Evolutionary conservation across 768 basidiomycete species (phyloP), one percentile per base, ranked within the genome.

Genomic region (Strobilomyces confusus): DNA sequence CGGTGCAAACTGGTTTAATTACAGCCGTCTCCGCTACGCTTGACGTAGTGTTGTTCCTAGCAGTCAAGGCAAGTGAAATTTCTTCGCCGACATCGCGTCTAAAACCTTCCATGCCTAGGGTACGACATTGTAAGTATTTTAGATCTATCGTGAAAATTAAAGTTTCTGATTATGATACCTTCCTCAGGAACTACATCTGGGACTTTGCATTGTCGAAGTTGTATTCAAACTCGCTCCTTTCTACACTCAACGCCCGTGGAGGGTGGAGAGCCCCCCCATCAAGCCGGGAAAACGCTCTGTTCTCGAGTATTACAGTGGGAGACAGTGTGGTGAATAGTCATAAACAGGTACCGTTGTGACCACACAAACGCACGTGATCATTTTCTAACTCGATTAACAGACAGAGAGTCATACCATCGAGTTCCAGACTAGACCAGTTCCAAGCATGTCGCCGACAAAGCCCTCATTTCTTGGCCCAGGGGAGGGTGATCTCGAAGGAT

Each of bases 1-100:
- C 68, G 4, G 51, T 70, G n/a, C 66, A 69, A 36, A 69, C 70
- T 7, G 70, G 70, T 38, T 19, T 60, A 9, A 26, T 60, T n/a
- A 60, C 54, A 4, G 50, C 59, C 30, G 32, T 56, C 1, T 49
- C 44, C 20, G 59, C 59, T n/a, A 42, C 53, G 11, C 26, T 64
- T 17, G 69, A 70, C 38, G 42, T 70, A 4, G 47, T 49, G 1
- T 43, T 62, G n/a, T 71, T 66, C 53, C 36, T 70, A 12, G 44
- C n/a, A 13, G 46, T 49, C 33, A 63, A 32, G 38, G 61, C 63
- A 34, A 52, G 61, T 49, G 14, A 30, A 7, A 1, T 0, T 22
- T 25, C 29, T 22, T 44, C 8, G 4, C 22, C 1, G n/a, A 7
- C 15, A 29, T 6, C 1, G 19, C 4, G 5, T 17, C 33, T 60